These are phyloP conservation scores for Talaromyces liani DNA, from an alignment of 495 filamentous ascomycete species.

Conservation along the genomic window DNA sequence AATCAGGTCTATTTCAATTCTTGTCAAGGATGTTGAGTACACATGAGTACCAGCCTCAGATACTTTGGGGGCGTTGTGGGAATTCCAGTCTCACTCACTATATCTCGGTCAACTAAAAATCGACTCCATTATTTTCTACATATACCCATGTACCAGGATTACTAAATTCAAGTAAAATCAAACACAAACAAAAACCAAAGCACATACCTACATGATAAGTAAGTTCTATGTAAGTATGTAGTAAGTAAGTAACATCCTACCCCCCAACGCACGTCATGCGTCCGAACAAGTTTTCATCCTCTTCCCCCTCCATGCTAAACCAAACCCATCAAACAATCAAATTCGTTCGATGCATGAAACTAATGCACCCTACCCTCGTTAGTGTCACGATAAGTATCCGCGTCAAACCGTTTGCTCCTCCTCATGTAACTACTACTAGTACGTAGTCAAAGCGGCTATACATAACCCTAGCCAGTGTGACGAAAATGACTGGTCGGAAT, in stretches of 20 bases:
- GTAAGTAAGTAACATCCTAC: not conserved
- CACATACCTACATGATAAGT: too few relatives aligned
- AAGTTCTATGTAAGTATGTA: too few relatives aligned
- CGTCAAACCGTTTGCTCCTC: not conserved
- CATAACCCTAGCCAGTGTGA: not conserved
- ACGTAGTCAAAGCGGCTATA: not conserved
- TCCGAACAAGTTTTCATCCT: not conserved
- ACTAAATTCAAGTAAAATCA: too few relatives aligned
- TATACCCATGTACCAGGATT: too few relatives aligned
- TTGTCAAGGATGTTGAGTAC: too few relatives aligned
- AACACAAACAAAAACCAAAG: too few relatives aligned
- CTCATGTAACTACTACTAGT: not conserved
- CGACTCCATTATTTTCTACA: too few relatives aligned
- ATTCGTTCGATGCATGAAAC: not conserved
- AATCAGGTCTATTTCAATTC: too few relatives aligned
- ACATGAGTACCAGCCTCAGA: too few relatives aligned
- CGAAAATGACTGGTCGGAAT: not conserved
- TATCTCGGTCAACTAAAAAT: too few relatives aligned
- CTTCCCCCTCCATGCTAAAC: not conserved
- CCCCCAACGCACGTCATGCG: not conserved
- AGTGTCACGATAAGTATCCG: not conserved
- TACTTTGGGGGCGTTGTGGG: too few relatives aligned
- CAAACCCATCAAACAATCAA: not conserved
- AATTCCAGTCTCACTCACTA: too few relatives aligned
- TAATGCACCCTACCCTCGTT: not conserved